phyloP scores from a whole-genome alignment of 2,329 filamentous ascomycete species.

The Talaromyces sp. region DNA sequence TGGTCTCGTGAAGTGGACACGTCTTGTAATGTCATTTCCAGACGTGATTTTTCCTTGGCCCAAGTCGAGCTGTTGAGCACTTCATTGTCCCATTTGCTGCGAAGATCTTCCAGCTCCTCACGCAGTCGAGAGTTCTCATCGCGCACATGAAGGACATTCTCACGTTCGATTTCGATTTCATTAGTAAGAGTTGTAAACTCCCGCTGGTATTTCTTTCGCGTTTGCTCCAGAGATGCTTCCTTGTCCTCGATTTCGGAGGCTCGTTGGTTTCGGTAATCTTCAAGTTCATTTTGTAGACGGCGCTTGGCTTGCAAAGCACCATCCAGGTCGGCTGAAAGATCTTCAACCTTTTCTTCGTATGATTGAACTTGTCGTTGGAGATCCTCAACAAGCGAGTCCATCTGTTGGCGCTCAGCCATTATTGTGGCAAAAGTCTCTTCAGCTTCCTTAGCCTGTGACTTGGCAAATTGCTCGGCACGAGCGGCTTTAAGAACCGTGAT shows the following conservation, averaged over 20 bases:
- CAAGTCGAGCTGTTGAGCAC: conserved; percentile 95
- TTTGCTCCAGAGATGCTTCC: conserved; percentile 92
- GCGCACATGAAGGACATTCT: conserved; percentile 78
- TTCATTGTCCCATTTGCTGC: conserved; percentile 97
- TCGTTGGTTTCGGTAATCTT: conserved; percentile 91
- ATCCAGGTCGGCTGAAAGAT: conserved; percentile 83
- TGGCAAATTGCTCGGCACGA: conserved; percentile 90
- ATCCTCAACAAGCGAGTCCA: conserved; percentile 82
- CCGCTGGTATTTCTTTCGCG: conserved; percentile 91
- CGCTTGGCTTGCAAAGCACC: conserved; percentile 84
- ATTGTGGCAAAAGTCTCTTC: conserved; percentile 86
- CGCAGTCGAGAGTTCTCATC: conserved; percentile 80
- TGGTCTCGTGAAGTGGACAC: conserved; percentile 89
- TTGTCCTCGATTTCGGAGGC: conserved; percentile 97
- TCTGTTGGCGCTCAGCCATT: conserved; percentile 86
- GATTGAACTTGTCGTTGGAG: conserved; percentile 83
- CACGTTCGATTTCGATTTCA: conserved; percentile 87
- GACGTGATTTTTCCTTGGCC: conserved; percentile 92
- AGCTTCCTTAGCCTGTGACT: conserved; percentile 78
- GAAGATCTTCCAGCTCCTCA: conserved; percentile 92
- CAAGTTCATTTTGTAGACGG: conserved; percentile 90
- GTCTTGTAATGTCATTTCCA: conserved; percentile 85
- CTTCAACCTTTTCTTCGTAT: conserved; percentile 85
- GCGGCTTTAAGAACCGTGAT: conserved; percentile 89
- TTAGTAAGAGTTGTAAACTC: conserved; percentile 86